Percentiles rank a stretch among this genome's conserved stretches.
Conservation (phyloP, 1,284 basidiomycete species). For the Polyporus tsugae region DNA sequence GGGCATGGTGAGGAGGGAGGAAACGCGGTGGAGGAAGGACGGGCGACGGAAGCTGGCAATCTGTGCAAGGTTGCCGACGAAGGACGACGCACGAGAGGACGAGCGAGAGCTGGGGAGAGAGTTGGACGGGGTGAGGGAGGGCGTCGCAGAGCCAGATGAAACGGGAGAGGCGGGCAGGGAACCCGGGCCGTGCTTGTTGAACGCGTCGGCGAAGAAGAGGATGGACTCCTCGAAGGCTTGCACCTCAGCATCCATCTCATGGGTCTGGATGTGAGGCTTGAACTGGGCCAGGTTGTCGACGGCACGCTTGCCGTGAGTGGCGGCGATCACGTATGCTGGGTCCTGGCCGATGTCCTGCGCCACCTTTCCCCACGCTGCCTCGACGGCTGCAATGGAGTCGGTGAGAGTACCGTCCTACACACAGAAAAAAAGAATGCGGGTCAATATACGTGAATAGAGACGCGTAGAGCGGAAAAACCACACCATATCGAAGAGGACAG, state of each 20-base stretch:
- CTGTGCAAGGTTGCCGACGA: constrained; percentile 43
- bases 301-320: constrained; percentile 79
- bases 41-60: constrained; percentile 50
- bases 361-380: constrained; percentile 82
- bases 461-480: constrained; percentile 32
- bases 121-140: constrained; percentile 46
- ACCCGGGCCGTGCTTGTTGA: constrained; percentile 53
- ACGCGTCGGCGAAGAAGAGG: constrained; percentile 78
- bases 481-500: constrained; percentile 81
- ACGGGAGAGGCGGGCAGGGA: constrained; percentile 41
- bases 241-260: constrained; percentile 77
- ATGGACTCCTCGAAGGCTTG: constrained; percentile 75
- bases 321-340: constrained; percentile 69
- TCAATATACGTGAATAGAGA: neutral
- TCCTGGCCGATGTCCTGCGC: constrained; percentile 75
- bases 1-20: constrained; percentile 53
- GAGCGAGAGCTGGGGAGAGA: constrained; percentile 53
- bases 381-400: constrained; percentile 80
- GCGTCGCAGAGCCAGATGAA: constrained; percentile 34
- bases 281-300: constrained; percentile 57
- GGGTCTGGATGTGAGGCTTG: constrained; percentile 52
- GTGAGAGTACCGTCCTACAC: constrained; percentile 75
- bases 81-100: constrained; percentile 48
- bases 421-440: neutral
- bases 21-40: constrained; percentile 58